Evolutionary conservation across 495 filamentous ascomycete species (phyloP), one percentile per base, ranked within the genome.

Genomic region (Penicillium riverlandense): DNA sequence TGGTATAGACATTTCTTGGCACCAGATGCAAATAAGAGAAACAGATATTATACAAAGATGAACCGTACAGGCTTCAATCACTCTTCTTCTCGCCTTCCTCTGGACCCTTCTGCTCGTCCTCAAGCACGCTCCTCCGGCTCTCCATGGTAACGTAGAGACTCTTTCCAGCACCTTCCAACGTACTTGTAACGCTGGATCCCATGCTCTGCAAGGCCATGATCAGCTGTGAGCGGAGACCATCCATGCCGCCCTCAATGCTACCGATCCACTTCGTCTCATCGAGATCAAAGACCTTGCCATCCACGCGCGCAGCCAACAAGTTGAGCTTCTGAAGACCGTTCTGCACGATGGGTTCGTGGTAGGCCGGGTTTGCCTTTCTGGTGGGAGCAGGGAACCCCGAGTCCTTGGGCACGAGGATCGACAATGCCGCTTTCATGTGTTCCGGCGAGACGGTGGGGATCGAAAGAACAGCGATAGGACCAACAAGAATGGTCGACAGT

Each of bases 91-190:
- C 43, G 11, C 40, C 32, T 10, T 12, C 64, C 36, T 55, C 54
- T 6, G 54, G 48, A 27, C 53, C 58, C 49, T 71, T 71, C 59
- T 69, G 57, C 47, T 86, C 85, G 49, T 91, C 88, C 59, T 94
- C 86, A 63, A 96, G 65, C 60, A 83, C 81, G 34, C 65, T 75
- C 63, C 81, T 75, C 56, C 89, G 71, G 35, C 86, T 79, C 75
- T 96, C 88, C 54, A 95, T 65, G 16, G 88, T 86, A 45, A 90
- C 71, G 74, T 88, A 96, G 35, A 96, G 55, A 54, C 77, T 88
- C 78, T 79, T 85, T 30, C 83, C 71, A 45, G 83, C 78, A 12
- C 84, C 80, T 62, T 95, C 89, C 63, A 96, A 60, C 15, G 77
- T 72, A 52, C 61, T 80, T 32, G 86, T 84, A 39, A 96, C 56